Evolutionary conservation across 306 rosid genomes (phyloP), one percentile per base, ranked within the genome.

Genomic region (Malus sieversii): DNA sequence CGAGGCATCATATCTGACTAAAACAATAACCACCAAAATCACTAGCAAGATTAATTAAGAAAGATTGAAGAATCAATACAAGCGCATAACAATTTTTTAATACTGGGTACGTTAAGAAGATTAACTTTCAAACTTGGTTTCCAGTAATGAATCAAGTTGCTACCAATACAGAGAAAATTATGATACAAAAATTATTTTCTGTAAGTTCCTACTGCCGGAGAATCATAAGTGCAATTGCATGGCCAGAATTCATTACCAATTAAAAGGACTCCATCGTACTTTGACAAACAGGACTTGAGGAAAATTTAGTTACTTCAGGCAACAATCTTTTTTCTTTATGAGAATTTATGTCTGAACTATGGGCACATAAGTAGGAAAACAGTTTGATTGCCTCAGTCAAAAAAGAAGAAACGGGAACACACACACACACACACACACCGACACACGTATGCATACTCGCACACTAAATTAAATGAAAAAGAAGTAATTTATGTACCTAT

Each of bases 1-100:
- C 22, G 81, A 80, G 75, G 95, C 88, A 77, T 94, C 93, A 80
- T 87, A 94, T 84, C 96, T 90, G 84, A 91, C 98, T 94, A 83
- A 88, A 85, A 87, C 71, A 78, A 88, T 80, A 68, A 82, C 42
- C 76, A 83, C 71, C 78, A 76, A n/a, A 75, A 75, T 82, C 75
- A 73, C 55, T 75, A 60, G 20, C 45, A n/a, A 66, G 70, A 78
- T 40, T 35, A 53, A 63, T 42, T 78, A 40, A 32, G 68, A 69
- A 46, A 66, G 66, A 6, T n/a, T 23, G n/a, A 55, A 80, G 15
- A 81, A 25, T 45, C 65, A 42, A 66, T 55, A 57, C 53, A 38
- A 78, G 40, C 72, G 63, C 51, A 76, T 75, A 46, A 71, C 64
- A 72, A 68, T 63, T 65, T 35, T 46, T 12, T 53, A 20, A 78